phyloP scores from a whole-genome alignment of 2,329 filamentous ascomycete species.

The Monilinia polystroma region DNA sequence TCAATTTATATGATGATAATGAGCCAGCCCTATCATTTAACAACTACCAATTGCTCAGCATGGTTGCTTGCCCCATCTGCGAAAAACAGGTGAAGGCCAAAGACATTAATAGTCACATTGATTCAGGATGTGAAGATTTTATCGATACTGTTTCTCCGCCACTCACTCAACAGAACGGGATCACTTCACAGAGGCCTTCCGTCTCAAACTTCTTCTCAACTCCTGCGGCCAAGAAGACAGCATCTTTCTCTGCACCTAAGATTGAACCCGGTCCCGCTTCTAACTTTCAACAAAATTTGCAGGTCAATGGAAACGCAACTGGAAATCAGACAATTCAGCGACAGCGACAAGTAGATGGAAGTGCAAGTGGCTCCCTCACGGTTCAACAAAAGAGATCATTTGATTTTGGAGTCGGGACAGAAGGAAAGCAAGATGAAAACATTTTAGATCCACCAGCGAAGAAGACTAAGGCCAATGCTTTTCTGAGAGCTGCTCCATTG shows the following conservation, averaged over 20 bases:
- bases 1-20: conserved; percentile 2
- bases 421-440: conserved; percentile 26
- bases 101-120: conserved; percentile 88
- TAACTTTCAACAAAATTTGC: conserved; percentile 41
- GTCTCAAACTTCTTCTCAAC: conserved; percentile 63
- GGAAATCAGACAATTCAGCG: conserved; percentile 30
- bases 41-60: conserved; percentile 25
- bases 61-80: conserved; percentile 80
- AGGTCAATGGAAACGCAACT: conserved; percentile 29
- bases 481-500: conserved; percentile 73
- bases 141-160: conserved; percentile 52
- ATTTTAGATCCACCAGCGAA: conserved; percentile 48
- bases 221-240: conserved; percentile 55
- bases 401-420: conserved; percentile 25
- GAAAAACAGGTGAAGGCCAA: conserved; percentile 66
- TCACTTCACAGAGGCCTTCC: conserved; percentile 44
- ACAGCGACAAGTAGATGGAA: conserved; percentile 36
- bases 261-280: conserved; percentile 40
- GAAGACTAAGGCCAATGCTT: conserved; percentile 62
- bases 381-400: conserved; percentile 39
- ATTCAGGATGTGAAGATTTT: conserved; percentile 73
- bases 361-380: conserved; percentile 29
- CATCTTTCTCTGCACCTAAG: conserved; percentile 35
- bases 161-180: conserved; percentile 40
- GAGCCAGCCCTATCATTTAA: conserved; percentile 1